Conservation (phyloP, 176 grass and related monocot genomes). For the Musa beccarii region DNA sequence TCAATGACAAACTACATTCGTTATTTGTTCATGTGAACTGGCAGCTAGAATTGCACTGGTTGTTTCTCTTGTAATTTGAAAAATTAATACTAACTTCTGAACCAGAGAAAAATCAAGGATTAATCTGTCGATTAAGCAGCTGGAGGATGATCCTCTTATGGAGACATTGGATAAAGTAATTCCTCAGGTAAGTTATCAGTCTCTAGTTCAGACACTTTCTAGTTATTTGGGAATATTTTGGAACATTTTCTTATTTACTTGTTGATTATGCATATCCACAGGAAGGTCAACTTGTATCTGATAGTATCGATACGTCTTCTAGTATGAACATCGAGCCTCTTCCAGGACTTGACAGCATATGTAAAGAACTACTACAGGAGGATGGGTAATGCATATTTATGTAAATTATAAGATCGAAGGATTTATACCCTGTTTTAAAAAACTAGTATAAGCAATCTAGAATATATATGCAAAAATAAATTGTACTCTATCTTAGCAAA, state of each 20-base stretch:
- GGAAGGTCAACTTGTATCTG: constrained; percentile 39
- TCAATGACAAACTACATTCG: no score
- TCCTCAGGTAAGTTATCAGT: constrained; percentile 39
- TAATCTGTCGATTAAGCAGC: constrained; percentile 76
- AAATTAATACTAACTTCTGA: not conserved
- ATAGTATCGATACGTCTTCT: constrained; percentile 20
- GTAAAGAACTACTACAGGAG: constrained; percentile 79
- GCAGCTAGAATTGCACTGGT: not conserved
- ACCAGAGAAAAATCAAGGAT: constrained; percentile 74
- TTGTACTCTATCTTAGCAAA: not conserved
- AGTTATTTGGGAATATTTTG: not conserved
- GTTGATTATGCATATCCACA: constrained; percentile 3
- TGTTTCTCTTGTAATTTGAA: not conserved
- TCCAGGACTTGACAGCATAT: constrained; percentile 81
- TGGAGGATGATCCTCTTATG: constrained; percentile 88
- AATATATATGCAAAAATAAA: not conserved
- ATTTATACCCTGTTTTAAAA: no score
- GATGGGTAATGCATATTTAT: constrained; percentile 49
- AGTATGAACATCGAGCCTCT: constrained; percentile 61
- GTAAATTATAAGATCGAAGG: not conserved
- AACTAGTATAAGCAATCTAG: no score
- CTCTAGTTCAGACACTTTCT: not conserved
- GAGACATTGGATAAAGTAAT: constrained; percentile 94
- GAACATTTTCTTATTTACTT: not conserved
- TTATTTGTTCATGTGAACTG: no score